These are phyloP conservation scores for Panaeolus papilionaceus DNA, from an alignment of 768 basidiomycete species.

Conservation along the genomic window DNA sequence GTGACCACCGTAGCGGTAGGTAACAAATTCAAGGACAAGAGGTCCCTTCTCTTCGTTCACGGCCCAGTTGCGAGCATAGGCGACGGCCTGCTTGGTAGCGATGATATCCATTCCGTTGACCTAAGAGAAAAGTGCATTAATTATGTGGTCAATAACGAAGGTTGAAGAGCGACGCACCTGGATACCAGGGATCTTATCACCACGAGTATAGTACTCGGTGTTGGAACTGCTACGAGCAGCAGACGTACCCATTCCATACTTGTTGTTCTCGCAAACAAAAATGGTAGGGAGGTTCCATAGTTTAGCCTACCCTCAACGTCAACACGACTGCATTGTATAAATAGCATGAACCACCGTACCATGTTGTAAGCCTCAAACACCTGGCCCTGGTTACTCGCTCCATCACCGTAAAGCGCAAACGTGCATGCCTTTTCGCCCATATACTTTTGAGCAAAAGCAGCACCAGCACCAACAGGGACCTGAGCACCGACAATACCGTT, in stretches of 20 bases:
- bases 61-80: constrained; percentile 89
- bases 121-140: constrained; percentile 37
- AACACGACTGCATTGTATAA: no score
- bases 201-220: constrained; percentile 95
- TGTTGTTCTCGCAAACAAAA: constrained; percentile 99
- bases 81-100: constrained; percentile 82
- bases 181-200: constrained; percentile 96
- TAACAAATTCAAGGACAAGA: constrained; percentile 93
- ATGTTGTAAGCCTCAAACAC: no score
- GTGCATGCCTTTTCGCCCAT: constrained; percentile 72
- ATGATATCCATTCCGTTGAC: constrained; percentile 99
- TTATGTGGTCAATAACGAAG: not conserved
- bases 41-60: constrained; percentile 86
- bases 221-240: constrained; percentile 95
- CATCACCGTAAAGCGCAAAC: constrained; percentile 94
- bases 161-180: constrained; percentile 56
- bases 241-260: constrained; percentile 99
- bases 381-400: no score
- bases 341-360: no score
- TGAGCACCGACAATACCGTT: constrained; percentile 99
- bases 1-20: constrained; percentile 98
- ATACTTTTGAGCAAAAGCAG: constrained; percentile 96
- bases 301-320: constrained; percentile 65
- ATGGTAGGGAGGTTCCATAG: constrained; percentile 94
- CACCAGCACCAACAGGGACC: constrained; percentile 93